Evolutionary conservation across 2,329 filamentous ascomycete genomes (phyloP), one percentile per base, ranked within the genome.

Genomic region (Cercospora nicotianae): DNA sequence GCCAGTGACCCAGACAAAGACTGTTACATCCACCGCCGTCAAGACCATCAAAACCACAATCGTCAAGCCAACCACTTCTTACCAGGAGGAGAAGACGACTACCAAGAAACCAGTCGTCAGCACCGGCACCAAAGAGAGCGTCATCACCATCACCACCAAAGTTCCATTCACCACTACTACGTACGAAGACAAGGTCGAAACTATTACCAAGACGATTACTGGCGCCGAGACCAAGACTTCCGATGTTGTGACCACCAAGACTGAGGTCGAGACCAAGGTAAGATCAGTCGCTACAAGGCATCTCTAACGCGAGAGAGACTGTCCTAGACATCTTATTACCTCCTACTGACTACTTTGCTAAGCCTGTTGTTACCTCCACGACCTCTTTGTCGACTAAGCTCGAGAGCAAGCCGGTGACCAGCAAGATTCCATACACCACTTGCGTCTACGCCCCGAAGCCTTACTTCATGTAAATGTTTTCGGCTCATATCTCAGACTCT

Each of bases 1-100:
- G 6, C 68, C 68, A 42, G 13, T 30, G n/a, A 70, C 68, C 3
- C 55, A 59, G 9, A 63, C 58, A 18, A 66, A 59, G 16, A 63
- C 60, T 5, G 60, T 66, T 36, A 67, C 48, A n/a, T 28, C 53
- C 16, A 65, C 63, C n/a, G 18, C 20, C 1, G 67, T 63, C 39
- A 67, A 67, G 58, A 64, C 65, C 20, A n/a, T 69, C 12, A 57
- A 63, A 6, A 61, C 61, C n/a, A 63, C 62, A 18, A 59, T 48
- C 61, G 63, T 65, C 7, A 64, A 64, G 20, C 58, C 62, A n/a
- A 65, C 45, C 8, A 65, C 62, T 45, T 58, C 53, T 4, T 45
- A 26, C 53, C 45, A 48, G 5, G 28, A 28, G 16, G 23, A 58
- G 12, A 18, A 20, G 30, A 60, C 51, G 16, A 65, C 63, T 10